Percentiles rank a stretch among this genome's conserved stretches.
Conservation (phyloP, 2,329 filamentous ascomycete genomes). For the Tolypocladium paradoxum region DNA sequence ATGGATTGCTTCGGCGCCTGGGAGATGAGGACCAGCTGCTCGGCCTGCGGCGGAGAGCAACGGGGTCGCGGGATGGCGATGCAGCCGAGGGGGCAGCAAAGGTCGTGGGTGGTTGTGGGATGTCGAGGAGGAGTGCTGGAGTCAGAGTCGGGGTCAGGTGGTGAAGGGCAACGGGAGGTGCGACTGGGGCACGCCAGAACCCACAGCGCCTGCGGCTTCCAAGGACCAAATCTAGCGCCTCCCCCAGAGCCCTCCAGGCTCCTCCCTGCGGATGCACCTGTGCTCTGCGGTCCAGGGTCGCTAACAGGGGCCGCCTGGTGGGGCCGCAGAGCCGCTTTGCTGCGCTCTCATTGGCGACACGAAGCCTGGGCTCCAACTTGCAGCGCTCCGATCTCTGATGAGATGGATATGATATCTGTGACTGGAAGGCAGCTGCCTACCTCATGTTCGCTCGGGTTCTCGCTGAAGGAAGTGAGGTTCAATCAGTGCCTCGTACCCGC, state of each 20-base stretch:
- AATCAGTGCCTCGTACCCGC: not conserved
- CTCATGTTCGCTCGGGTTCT: not conserved
- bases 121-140: not conserved
- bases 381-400: not conserved
- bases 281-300: too few species aligned
- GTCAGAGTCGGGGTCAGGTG: not conserved
- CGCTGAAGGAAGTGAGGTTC: not conserved
- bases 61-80: conserved; percentile 1
- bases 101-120: not conserved
- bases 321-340: not conserved
- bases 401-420: not conserved
- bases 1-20: not conserved
- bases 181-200: not conserved
- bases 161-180: not conserved
- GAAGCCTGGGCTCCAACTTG: not conserved
- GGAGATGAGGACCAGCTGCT: not conserved
- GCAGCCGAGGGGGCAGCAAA: not conserved
- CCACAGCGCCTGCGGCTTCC: not conserved
- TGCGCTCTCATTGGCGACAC: not conserved
- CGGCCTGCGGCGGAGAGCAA: not conserved
- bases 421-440: not conserved
- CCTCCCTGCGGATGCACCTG: too few species aligned
- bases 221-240: too few species aligned
- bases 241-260: too few species aligned
- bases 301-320: not conserved